Evolutionary conservation across 805 yeast species (phyloP).

Genomic region (Brettanomyces naardenensis): DNA sequence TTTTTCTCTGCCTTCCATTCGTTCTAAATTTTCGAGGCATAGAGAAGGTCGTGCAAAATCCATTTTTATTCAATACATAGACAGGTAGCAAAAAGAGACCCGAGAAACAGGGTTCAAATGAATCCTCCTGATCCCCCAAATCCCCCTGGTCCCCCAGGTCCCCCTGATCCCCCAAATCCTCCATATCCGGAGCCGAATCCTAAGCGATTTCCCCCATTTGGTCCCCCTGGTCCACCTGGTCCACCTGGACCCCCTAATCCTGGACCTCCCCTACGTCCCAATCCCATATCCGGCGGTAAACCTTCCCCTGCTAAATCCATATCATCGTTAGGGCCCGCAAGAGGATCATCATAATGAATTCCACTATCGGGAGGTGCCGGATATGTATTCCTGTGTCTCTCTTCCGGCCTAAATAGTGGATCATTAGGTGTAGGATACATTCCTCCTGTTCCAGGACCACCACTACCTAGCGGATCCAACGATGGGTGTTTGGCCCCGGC

Average conservation of each 20-base stretch:
- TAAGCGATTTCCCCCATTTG: constrained; percentile 6
- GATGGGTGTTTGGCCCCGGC: constrained; percentile 31
- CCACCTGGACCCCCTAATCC: constrained; percentile 6
- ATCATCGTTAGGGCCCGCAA: constrained; percentile 29
- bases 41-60: too few relatives aligned
- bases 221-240: constrained; percentile 4
- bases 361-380: constrained; percentile 33
- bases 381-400: constrained; percentile 3
- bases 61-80: too few relatives aligned
- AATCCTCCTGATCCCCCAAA: constrained; percentile 7
- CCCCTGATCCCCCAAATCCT: neutral
- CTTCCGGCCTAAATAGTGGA: constrained; percentile 35
- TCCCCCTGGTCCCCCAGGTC: constrained; percentile 4
- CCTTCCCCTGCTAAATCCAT: constrained; percentile 37
- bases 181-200: too few relatives aligned
- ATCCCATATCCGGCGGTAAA: constrained; percentile 32
- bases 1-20: neutral
- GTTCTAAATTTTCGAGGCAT: neutral
- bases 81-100: too few relatives aligned
- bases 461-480: constrained; percentile 34
- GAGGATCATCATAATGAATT: constrained; percentile 46
- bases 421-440: constrained; percentile 47
- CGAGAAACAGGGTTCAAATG: too few relatives aligned
- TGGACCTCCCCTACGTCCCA: constrained; percentile 10
- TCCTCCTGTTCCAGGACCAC: constrained; percentile 32